Evolutionary conservation across 1,284 basidiomycete species (phyloP).

Genomic region (Ustilago tritici): DNA sequence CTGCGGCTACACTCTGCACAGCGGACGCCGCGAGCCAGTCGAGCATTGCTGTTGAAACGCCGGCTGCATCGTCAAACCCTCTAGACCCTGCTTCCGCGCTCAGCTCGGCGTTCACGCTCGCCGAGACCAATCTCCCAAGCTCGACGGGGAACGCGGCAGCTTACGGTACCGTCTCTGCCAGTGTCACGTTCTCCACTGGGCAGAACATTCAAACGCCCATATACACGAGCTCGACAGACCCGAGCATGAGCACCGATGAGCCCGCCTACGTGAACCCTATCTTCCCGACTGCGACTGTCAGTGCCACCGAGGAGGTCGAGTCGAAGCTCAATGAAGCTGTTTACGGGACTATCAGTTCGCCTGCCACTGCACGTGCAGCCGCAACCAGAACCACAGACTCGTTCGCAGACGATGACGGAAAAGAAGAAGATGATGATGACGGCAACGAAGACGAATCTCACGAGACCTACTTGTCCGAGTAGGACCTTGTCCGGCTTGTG

Average conservation of each 20-base stretch:
- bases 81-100: not conserved
- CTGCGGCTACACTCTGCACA: not conserved
- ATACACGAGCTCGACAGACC: not conserved
- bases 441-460: not conserved
- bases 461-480: constrained; percentile 18
- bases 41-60: not conserved
- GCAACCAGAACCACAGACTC: not conserved
- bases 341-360: not conserved
- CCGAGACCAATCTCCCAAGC: not conserved
- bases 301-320: not conserved
- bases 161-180: not conserved
- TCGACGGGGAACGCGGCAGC: not conserved
- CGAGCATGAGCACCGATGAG: constrained; percentile 7
- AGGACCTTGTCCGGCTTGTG: not conserved
- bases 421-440: not conserved
- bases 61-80: not conserved
- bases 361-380: not conserved
- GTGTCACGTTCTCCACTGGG: not conserved
- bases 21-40: not conserved
- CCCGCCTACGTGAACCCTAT: constrained; percentile 20
- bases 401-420: not conserved
- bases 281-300: constrained; percentile 9
- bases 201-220: not conserved
- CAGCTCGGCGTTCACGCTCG: not conserved
- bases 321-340: constrained; percentile 1